Evolutionary conservation across 805 yeast genomes (phyloP), one percentile per base, ranked within the genome.

Genomic region (Candida broadrunensis): DNA sequence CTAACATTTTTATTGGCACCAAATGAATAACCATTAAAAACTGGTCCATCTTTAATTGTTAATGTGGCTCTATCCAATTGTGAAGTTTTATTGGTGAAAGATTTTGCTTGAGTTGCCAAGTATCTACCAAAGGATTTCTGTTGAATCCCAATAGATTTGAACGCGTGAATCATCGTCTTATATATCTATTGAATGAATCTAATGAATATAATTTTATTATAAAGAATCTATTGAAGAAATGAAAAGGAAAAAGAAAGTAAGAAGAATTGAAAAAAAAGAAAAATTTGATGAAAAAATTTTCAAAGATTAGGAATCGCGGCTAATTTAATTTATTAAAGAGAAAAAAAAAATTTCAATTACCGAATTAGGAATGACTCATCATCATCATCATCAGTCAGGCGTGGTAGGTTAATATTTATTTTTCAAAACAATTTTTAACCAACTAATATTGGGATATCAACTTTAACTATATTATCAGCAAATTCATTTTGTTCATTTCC

Each of bases 1-100:
- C 95, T 83, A 47, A 88, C 80, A 48, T 90, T 88, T 50, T 84
- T 85, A 63, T 88, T 81, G 33, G 98, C 96, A 58, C 99, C 99
- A 58, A 93, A 95, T 0, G 98, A 91, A 61, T 80, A 84, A 32
- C 99, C 99, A 55, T 78, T 81, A 72, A 88, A 88, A 24, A 88
- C 83, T 16, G 97, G 97, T 15, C 98, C 99, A 60, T 89, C 87
- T 61, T 90, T 81, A 54, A 91, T 83, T 19, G 95, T 84, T 54
- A 91, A 77, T 13, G 95, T 89, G 42, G 98, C 98, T 62, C 95
- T 80, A 56, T 83, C 86, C 37, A 84, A 65, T 42, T 53, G 60
- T 6, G 73, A 58, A 2, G 70, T 66, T 42, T 64, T 63, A 49
- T 61, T 66, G 31, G 54, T 52, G 38, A 57, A 62, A n/a, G 50